Conservation (phyloP, 2,329 filamentous ascomycete species). For the Monosporascus sp. region DNA sequence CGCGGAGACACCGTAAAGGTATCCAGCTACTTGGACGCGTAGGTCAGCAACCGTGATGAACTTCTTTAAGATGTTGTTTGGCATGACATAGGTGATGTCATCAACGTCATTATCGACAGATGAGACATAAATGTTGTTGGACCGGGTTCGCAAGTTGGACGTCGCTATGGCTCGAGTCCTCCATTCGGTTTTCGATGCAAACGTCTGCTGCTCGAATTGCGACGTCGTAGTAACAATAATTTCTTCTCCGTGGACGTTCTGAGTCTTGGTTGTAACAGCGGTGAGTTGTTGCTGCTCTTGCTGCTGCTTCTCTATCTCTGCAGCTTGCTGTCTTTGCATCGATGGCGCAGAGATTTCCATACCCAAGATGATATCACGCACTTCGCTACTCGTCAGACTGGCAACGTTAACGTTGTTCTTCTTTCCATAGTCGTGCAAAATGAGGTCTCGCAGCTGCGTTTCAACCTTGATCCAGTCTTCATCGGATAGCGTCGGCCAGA, state of each 20-base stretch:
- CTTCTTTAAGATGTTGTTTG: slow-evolving; percentile 95
- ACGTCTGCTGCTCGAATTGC: slow-evolving; percentile 95
- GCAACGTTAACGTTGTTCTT: slow-evolving; percentile 99
- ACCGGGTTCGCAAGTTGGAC: slow-evolving; percentile 84
- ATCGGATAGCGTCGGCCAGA: slow-evolving; percentile 90
- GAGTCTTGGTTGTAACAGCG: slow-evolving; percentile 95
- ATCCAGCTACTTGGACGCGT: slow-evolving; percentile 92
- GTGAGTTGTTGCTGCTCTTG: slow-evolving; percentile 95
- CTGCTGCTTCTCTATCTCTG: slow-evolving; percentile 98
- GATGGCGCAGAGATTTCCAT: slow-evolving; percentile 99
- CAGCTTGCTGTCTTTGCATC: slow-evolving; percentile 95
- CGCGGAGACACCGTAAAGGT: slow-evolving; percentile 88
- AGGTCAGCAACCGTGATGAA: slow-evolving; percentile 98
- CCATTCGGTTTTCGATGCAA: slow-evolving; percentile 99
- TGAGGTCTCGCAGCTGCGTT: slow-evolving; percentile 88
- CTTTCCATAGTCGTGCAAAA: slow-evolving; percentile 97
- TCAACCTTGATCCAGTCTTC: slow-evolving; percentile 99
- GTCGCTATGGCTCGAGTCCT: slow-evolving; percentile 94
- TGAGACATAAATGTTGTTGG: slow-evolving; percentile 98
- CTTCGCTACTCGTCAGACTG: slow-evolving; percentile 92
- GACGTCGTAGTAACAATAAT: slow-evolving; percentile 98
- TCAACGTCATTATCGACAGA: slow-evolving; percentile 90
- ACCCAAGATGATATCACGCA: slow-evolving; percentile 95
- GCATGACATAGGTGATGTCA: slow-evolving; percentile 95
- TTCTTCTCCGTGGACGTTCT: slow-evolving; percentile 94